Percentiles rank a stretch among this genome's conserved stretches.
phyloP scores from a whole-genome alignment of 106 monocot genomes.

The Platanthera guangdongensis region DNA sequence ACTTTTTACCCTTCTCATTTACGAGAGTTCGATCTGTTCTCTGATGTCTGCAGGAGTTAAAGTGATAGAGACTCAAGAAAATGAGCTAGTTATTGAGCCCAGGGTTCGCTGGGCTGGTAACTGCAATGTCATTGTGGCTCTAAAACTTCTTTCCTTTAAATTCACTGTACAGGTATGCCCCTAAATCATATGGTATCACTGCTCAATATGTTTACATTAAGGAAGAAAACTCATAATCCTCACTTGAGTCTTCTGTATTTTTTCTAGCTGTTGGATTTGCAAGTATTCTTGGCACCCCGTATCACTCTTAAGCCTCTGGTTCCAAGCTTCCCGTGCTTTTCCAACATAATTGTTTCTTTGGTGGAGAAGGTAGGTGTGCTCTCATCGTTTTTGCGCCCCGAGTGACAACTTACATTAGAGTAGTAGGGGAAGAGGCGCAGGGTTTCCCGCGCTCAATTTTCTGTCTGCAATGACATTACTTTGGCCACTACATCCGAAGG shows the following conservation, averaged over 20 bases:
- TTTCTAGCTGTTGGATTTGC: conserved; percentile 51
- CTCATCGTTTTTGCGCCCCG: neutral
- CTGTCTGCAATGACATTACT: too few relatives aligned
- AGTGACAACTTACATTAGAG: neutral
- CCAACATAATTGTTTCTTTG: conserved; percentile 40
- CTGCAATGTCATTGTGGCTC: conserved; percentile 37
- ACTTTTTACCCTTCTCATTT: neutral
- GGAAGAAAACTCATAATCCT: neutral
- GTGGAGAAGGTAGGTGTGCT: conserved; percentile 59
- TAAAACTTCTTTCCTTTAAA: conserved; percentile 42
- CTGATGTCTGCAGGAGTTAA: conserved; percentile 52
- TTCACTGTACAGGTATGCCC: conserved; percentile 52
- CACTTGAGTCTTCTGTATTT: neutral
- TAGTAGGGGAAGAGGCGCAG: too few relatives aligned
- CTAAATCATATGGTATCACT: neutral
- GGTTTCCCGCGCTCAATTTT: too few relatives aligned
- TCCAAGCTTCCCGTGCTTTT: conserved; percentile 75
- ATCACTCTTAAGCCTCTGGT: conserved; percentile 68
- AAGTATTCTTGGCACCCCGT: conserved; percentile 47
- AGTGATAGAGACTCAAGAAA: conserved; percentile 71
- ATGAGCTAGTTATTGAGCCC: conserved; percentile 62
- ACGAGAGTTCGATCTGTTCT: neutral
- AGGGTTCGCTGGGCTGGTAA: conserved; percentile 72
- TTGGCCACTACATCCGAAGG: too few relatives aligned
- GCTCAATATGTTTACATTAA: neutral